Evolutionary conservation across 208 protist species (phyloP).

Genomic region (Naegleria gruberi): DNA sequence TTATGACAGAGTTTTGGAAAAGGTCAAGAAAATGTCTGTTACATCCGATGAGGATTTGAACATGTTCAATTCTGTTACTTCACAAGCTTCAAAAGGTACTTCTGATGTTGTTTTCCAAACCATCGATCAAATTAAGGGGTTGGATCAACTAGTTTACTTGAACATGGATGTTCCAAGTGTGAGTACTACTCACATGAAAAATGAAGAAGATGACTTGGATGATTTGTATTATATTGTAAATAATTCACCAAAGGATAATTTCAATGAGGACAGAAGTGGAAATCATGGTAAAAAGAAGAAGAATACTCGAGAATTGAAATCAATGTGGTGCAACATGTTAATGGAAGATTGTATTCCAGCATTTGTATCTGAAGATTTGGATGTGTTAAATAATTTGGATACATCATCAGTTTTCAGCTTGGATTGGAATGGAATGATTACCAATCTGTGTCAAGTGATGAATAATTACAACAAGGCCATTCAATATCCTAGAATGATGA

Average conservation of each 20-base stretch:
- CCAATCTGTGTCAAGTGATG: not conserved
- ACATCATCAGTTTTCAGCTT: not conserved
- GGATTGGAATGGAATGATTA: not conserved
- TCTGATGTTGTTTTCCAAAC: not conserved
- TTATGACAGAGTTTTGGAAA: not conserved
- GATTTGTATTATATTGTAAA: not conserved
- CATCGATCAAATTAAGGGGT: not conserved
- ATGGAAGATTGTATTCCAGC: not conserved
- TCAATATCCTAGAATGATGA: conserved; percentile 1
- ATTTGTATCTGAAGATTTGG: not conserved
- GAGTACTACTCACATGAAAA: too few relatives aligned
- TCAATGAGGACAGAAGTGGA: not conserved
- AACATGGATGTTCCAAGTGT: not conserved
- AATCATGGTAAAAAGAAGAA: not conserved
- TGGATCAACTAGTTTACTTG: not conserved
- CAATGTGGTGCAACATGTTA: not conserved
- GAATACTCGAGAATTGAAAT: not conserved
- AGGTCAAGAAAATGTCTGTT: not conserved
- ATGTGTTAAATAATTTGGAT: too few relatives aligned
- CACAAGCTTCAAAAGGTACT: not conserved
- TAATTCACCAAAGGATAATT: not conserved
- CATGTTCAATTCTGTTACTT: not conserved
- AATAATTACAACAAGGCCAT: not conserved
- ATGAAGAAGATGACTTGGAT: not conserved
- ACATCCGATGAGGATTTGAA: not conserved